These are phyloP conservation scores for Stachybotrys elegans DNA, from an alignment of 2,329 filamentous ascomycete species.

Conservation along the genomic window DNA sequence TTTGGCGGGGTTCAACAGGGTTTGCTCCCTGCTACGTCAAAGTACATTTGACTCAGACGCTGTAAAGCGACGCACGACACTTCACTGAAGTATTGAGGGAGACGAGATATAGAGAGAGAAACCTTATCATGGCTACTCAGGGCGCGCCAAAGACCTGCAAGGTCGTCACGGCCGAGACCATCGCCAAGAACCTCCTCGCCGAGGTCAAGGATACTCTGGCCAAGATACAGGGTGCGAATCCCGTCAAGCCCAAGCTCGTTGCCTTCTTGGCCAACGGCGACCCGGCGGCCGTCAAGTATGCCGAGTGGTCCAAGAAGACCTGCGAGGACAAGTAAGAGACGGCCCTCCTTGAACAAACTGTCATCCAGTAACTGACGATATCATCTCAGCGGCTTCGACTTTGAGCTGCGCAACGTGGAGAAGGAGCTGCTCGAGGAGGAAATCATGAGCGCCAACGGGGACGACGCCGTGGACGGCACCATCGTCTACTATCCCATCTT, in stretches of 20 bases:
- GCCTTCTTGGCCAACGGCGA: slow-evolving; percentile 92
- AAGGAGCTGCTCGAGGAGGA: slow-evolving; percentile 88
- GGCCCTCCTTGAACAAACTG: no score
- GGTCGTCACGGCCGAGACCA: slow-evolving; percentile 82
- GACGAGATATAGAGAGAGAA: no score
- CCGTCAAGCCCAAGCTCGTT: slow-evolving; percentile 66
- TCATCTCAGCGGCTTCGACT: slow-evolving; percentile 73
- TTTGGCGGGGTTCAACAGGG: no score
- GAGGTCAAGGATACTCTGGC: slow-evolving; percentile 75
- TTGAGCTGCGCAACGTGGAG: slow-evolving; percentile 76
- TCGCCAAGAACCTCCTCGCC: slow-evolving; percentile 73
- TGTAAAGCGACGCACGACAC: no score
- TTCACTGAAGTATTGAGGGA: no score
- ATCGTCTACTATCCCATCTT: slow-evolving; percentile 99
- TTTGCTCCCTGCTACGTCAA: no score
- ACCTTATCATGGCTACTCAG: slow-evolving; percentile 24
- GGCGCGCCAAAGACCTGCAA: slow-evolving; percentile 72
- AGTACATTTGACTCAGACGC: no score
- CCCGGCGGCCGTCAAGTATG: slow-evolving; percentile 87
- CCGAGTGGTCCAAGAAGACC: slow-evolving; percentile 95
- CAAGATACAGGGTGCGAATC: slow-evolving; percentile 56
- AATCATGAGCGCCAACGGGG: slow-evolving; percentile 78
- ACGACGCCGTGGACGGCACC: slow-evolving; percentile 74
- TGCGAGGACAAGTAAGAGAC: slow-evolving; percentile 89
- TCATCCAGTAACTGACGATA: no score